Base-by-base conservation (phyloP, 2,329 filamentous ascomycete genomes). In the Trichoderma citrinoviride region DNA sequence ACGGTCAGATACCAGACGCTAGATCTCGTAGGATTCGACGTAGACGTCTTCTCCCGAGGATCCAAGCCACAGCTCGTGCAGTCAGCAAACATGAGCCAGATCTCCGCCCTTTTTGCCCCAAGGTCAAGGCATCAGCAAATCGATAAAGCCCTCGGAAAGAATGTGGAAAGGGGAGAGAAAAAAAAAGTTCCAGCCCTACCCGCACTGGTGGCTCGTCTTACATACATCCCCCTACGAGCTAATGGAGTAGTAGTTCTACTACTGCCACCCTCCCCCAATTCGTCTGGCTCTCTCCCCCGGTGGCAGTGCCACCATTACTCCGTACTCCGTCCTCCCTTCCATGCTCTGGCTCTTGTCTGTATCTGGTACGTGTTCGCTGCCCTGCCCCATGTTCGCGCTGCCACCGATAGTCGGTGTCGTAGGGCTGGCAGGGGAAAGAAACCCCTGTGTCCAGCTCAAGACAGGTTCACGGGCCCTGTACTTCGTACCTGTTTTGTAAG, bases 161-260 rank as follows among this genome's bases (percentile, higher is more conserved):
- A 54, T 8, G 40, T 33, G 10, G 29, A 12, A 14, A 37, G 33
- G 33, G 33, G 33, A 14, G 33, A 14, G 14, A 12, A 33, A 10
- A 10, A 14, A 37, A 12, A 33, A 10, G 29, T 27, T 12, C 47
- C 49, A 62, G 60, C 60, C 60, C 60, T 62, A 55, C 41, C 60
- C 60, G 41, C 60, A 19, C 60, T 33, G 21, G 25, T 52, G 47
- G 58, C 40, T 57, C 54, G 54, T 57, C 54, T 57, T 41, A 57
- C 54, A 44, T 37, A 37, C 33, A 37, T 37, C 33, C 10, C 14
- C 33, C 33, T 37, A 14, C 33, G 33, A 14, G 33, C 33, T 5
- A 37, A 37, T 5, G 2, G 15, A 29, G 17, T 52, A 29, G 17
- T 52, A 52, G 47, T 7, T n/a, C 25, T 17, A 52, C 29, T 29